phyloP scores from a whole-genome alignment of 108 stramenopile species.

The Schizochytrium sp. region DNA sequence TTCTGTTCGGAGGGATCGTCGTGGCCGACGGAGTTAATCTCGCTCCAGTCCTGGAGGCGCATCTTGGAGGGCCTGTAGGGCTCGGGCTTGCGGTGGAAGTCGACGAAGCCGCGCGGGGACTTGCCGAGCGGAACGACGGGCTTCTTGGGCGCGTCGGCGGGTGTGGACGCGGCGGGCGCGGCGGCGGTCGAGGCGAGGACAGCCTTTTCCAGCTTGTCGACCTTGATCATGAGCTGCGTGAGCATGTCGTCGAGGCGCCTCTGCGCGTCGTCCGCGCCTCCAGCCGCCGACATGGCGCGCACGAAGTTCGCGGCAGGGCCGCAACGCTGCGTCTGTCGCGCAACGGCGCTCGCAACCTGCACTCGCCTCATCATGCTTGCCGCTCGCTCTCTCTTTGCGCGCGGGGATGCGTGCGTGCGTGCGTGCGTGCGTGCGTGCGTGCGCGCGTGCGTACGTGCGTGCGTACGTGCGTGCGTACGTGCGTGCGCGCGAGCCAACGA shows the following conservation, averaged over 20 bases:
- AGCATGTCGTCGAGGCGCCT: not conserved
- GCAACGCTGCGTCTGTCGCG: not conserved
- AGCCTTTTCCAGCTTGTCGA: not conserved
- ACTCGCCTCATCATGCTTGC: not conserved
- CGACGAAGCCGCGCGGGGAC: conserved; percentile 23
- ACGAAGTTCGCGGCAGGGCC: not conserved
- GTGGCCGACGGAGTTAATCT: conserved; percentile 77
- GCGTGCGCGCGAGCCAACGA: not conserved
- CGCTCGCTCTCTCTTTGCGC: not conserved
- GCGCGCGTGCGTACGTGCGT: not conserved
- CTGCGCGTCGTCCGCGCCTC: not conserved
- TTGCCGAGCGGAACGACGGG: not conserved
- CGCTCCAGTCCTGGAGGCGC: conserved; percentile 83
- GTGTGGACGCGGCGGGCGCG: not conserved
- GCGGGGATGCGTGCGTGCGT: not conserved
- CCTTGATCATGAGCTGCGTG: not conserved
- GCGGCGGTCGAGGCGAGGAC: not conserved
- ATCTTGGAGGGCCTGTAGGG: conserved; percentile 82
- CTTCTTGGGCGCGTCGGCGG: not conserved
- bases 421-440: not conserved
- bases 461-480: not conserved
- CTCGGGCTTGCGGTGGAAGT: conserved; percentile 90
- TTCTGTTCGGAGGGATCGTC: conserved; percentile 80
- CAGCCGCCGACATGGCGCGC: not conserved
- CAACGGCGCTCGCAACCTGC: not conserved